phyloP scores from a whole-genome alignment of 441 rosid genomes.

The Eutrema salsugineum region DNA sequence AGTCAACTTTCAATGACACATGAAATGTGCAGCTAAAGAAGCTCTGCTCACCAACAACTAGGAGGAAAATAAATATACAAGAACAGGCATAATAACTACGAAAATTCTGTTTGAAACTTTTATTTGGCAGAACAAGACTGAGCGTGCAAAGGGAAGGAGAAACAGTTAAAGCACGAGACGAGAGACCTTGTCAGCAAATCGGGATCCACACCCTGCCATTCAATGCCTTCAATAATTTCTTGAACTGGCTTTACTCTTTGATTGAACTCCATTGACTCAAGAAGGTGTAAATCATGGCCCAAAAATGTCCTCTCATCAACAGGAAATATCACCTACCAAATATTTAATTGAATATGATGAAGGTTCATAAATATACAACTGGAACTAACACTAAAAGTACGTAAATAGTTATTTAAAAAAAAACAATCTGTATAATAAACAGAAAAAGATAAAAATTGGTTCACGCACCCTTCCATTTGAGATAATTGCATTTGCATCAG shows the following conservation, averaged over 20 bases:
- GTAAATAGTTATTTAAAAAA: not conserved
- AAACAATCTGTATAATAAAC: not conserved
- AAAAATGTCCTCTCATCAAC: constrained; percentile 60
- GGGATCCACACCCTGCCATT: constrained; percentile 86
- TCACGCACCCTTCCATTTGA: constrained; percentile 89
- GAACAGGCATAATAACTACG: not conserved
- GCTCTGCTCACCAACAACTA: constrained; percentile 6
- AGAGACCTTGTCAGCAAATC: constrained; percentile 89
- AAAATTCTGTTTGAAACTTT: not conserved
- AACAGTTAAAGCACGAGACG: constrained; percentile 16
- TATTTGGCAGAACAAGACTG: constrained; percentile 3
- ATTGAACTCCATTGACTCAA: constrained; percentile 87
- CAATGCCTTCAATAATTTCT: constrained; percentile 80
- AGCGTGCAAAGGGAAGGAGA: not conserved
- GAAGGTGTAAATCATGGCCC: constrained; percentile 83
- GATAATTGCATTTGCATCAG: constrained; percentile 71
- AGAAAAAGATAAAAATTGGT: not conserved
- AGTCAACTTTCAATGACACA: not conserved
- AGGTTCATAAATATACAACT: not conserved
- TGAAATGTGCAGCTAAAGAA: constrained; percentile 14
- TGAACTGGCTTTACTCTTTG: constrained; percentile 73
- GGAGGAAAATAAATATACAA: not conserved
- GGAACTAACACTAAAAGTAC: not conserved
- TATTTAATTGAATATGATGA: constrained; percentile 1
- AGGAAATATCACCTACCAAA: constrained; percentile 62